These are phyloP conservation scores for Arabidopsis arenosa DNA, from an alignment of 345 rosid genomes.

Conservation along the genomic window DNA sequence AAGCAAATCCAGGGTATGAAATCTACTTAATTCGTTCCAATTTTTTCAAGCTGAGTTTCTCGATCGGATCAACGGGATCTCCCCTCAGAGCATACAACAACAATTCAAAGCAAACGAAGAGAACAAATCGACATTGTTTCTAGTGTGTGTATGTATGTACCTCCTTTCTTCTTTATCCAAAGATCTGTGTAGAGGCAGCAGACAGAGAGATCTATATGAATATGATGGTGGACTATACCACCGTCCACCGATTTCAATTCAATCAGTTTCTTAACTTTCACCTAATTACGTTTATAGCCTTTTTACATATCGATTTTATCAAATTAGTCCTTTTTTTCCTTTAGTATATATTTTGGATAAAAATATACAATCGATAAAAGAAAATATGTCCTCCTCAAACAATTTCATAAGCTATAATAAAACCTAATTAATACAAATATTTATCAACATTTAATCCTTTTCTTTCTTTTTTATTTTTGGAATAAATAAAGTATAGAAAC, in stretches of 20 bases:
- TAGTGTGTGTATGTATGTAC: conserved; percentile 4
- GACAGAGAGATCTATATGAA: neutral
- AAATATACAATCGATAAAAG: no score
- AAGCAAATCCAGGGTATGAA: neutral
- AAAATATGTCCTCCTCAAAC: no score
- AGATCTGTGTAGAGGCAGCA: neutral
- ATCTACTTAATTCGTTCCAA: neutral
- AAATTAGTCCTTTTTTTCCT: no score
- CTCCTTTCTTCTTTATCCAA: neutral
- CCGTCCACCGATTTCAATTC: neutral
- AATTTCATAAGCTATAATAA: no score
- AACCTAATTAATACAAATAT: no score
- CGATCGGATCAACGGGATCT: neutral
- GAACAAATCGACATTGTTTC: neutral
- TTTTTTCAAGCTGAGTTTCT: neutral
- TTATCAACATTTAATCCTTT: no score
- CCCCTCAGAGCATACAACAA: neutral
- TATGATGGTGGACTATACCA: neutral
- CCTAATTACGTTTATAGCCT: neutral
- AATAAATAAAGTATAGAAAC: no score
- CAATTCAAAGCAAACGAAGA: neutral
- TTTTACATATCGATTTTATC: neutral
- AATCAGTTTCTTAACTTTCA: neutral
- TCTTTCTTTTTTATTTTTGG: no score
- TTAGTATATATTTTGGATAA: no score